Percentiles rank a stretch among this genome's conserved stretches.
phyloP scores from a whole-genome alignment of 495 filamentous ascomycete species.

The Trichoderma erinaceum region DNA sequence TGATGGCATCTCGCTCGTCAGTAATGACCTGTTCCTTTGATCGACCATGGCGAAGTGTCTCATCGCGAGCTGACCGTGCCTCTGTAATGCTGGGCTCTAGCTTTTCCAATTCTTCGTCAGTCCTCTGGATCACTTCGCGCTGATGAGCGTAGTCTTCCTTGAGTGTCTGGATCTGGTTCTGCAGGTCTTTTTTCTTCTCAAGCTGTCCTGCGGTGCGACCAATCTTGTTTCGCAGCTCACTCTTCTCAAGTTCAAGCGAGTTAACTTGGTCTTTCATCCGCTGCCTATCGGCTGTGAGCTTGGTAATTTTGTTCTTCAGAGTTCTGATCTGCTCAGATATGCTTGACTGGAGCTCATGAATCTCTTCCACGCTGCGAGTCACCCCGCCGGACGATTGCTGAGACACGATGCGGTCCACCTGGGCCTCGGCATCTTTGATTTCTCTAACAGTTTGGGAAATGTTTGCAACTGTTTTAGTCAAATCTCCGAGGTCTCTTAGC shows the following conservation, averaged over 20 bases:
- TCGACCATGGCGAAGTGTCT: constrained; percentile 64
- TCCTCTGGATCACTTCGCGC: constrained; percentile 56
- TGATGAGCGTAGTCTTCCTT: constrained; percentile 61
- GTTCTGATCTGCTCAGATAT: constrained; percentile 60
- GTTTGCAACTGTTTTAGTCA: constrained; percentile 67
- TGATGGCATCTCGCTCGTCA: constrained; percentile 61
- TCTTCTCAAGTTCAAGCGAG: constrained; percentile 62
- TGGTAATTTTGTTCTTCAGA: constrained; percentile 55
- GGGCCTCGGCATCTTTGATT: constrained; percentile 57
- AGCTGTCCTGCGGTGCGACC: constrained; percentile 63
- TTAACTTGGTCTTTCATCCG: constrained; percentile 59
- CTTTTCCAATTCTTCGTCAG: constrained; percentile 62
- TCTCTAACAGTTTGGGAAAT: constrained; percentile 69
- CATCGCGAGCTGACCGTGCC: constrained; percentile 66
- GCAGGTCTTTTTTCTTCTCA: constrained; percentile 65
- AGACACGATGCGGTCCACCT: constrained; percentile 62
- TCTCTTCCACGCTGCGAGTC: constrained; percentile 68
- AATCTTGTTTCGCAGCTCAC: constrained; percentile 63
- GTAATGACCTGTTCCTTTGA: constrained; percentile 68
- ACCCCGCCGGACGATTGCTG: constrained; percentile 62
- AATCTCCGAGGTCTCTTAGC: constrained; percentile 66
- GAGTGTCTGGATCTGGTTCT: constrained; percentile 63
- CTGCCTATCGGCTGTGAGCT: constrained; percentile 64
- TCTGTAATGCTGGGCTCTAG: constrained; percentile 68
- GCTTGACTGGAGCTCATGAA: constrained; percentile 65